These are phyloP conservation scores for Serpula lacrymans DNA, from an alignment of 768 basidiomycete genomes.

Conservation along the genomic window DNA sequence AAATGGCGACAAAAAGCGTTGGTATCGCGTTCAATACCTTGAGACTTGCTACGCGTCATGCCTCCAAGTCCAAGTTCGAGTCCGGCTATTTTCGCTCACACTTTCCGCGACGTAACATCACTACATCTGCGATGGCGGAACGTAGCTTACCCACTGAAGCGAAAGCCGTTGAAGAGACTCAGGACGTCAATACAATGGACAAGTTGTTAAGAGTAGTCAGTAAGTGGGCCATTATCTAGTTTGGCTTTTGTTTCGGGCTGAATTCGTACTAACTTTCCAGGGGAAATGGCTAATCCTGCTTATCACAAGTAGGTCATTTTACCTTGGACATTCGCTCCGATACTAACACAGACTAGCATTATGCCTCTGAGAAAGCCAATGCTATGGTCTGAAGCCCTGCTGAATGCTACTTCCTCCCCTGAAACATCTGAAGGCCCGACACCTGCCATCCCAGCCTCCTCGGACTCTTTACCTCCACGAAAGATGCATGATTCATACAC, in stretches of 20 bases:
- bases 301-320: conserved; percentile 39
- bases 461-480: conserved; percentile 37
- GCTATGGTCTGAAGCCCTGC: conserved; percentile 58
- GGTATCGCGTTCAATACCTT: too few species aligned
- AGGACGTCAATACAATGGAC: conserved; percentile 59
- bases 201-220: conserved; percentile 51
- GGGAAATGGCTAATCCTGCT: conserved; percentile 49
- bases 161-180: conserved; percentile 43
- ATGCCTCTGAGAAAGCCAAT: conserved; percentile 51
- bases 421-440: conserved; percentile 11
- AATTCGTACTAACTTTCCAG: conserved; percentile 26
- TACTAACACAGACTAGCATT: conserved; percentile 38
- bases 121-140: not conserved
- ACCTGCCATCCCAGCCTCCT: conserved; percentile 9
- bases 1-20: too few species aligned
- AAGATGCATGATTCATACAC: conserved; percentile 73
- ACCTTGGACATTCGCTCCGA: conserved; percentile 7
- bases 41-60: too few species aligned
- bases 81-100: too few species aligned
- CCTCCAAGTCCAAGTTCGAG: too few species aligned
- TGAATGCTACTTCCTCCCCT: conserved; percentile 31
- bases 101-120: too few species aligned
- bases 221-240: conserved; percentile 34
- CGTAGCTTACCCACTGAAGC: conserved; percentile 17
- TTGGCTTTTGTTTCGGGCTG: not conserved